Conservation (phyloP, 305 asterid genomes). For the Fraxinus sp. region DNA sequence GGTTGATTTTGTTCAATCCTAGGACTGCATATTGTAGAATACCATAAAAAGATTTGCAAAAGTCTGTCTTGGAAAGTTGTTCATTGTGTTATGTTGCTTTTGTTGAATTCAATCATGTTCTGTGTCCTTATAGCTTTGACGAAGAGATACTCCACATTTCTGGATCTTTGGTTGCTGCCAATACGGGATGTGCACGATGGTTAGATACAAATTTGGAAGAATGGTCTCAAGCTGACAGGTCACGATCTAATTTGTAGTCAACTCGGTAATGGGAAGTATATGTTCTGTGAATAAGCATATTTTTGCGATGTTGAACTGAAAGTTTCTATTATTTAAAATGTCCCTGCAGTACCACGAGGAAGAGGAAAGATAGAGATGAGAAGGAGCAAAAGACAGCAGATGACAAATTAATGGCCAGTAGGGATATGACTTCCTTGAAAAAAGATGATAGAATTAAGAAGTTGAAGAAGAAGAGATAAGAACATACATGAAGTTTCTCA, state of each 20-base stretch:
- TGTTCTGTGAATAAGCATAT: not conserved
- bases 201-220: slow-evolving; percentile 44
- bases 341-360: slow-evolving; percentile 36
- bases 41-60: not conserved
- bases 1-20: slow-evolving; percentile 1
- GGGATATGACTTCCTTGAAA: slow-evolving; percentile 12
- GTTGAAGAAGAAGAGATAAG: slow-evolving; percentile 37
- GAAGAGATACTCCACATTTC: slow-evolving; percentile 57
- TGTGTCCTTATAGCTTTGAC: slow-evolving; percentile 47
- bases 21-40: not conserved
- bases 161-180: slow-evolving; percentile 49
- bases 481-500: slow-evolving; percentile 23
- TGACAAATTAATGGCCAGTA: slow-evolving; percentile 15
- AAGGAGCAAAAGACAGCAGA: slow-evolving; percentile 11
- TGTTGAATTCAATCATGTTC: not conserved
- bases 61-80: not conserved
- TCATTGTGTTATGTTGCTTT: not conserved
- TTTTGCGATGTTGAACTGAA: not conserved
- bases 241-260: not conserved
- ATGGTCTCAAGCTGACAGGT: slow-evolving; percentile 51
- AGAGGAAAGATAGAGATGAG: slow-evolving; percentile 28
- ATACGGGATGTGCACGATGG: slow-evolving; percentile 59
- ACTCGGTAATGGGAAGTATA: not conserved
- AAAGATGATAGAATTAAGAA: slow-evolving; percentile 28
- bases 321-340: not conserved